Conservation (phyloP, 768 basidiomycete genomes). For the Tulasnella sp. region DNA sequence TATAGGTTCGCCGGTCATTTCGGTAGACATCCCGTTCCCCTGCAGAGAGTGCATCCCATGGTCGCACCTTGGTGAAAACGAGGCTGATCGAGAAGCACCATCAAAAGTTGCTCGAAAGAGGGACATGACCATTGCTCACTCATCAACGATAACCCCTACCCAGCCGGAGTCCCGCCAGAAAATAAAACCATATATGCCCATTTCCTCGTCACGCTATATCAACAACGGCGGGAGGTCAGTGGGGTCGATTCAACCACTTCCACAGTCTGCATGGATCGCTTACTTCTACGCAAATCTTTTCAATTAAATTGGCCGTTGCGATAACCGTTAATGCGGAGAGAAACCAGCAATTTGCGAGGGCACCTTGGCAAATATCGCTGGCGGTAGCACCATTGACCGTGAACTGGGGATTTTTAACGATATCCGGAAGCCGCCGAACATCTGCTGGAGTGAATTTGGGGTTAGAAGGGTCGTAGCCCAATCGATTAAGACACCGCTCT, state of each 20-base stretch:
- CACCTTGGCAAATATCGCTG: constrained; percentile 55
- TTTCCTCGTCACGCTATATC: constrained; percentile 52
- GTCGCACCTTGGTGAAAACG: constrained; percentile 55
- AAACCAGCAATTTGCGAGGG: constrained; percentile 58
- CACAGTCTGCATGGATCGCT: constrained; percentile 35
- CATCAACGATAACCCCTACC: constrained; percentile 60
- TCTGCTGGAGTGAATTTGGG: constrained; percentile 45
- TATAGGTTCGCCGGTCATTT: constrained; percentile 53
- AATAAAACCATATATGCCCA: constrained; percentile 63
- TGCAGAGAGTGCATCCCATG: constrained; percentile 53
- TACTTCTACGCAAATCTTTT: constrained; percentile 58
- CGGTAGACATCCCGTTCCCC: constrained; percentile 54
- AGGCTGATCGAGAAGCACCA: constrained; percentile 44
- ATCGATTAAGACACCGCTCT: constrained; percentile 49
- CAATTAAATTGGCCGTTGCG: constrained; percentile 52
- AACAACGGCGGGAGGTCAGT: neutral
- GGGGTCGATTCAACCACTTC: neutral
- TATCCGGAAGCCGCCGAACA: constrained; percentile 53
- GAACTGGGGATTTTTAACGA: constrained; percentile 57
- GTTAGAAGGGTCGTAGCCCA: constrained; percentile 39
- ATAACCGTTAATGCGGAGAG: constrained; percentile 57
- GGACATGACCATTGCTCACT: constrained; percentile 44
- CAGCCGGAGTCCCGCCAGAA: constrained; percentile 59
- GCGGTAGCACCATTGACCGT: constrained; percentile 52
- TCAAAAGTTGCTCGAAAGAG: neutral